phyloP scores from a whole-genome alignment of 352 stramenopile genomes.

The Phytophthora citricola region DNA sequence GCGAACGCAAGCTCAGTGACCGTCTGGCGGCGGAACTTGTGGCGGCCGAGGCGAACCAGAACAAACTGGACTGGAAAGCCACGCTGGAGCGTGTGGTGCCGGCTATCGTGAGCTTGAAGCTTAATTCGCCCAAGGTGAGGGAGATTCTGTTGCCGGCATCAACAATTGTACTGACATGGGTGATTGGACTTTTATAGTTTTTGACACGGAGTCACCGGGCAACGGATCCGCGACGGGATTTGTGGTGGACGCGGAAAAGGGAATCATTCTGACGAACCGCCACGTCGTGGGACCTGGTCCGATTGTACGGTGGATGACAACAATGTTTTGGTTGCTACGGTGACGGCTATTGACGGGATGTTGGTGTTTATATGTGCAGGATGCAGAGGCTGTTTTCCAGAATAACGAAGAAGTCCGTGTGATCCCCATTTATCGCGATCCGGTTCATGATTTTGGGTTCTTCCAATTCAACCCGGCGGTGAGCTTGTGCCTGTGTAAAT shows the following conservation, averaged over 20 bases:
- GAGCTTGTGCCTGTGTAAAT: conserved; percentile 5
- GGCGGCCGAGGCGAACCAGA: conserved; percentile 70
- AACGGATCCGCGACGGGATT: conserved; percentile 93
- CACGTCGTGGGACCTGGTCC: conserved; percentile 90
- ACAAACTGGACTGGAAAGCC: conserved; percentile 80
- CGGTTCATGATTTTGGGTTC: conserved; percentile 95
- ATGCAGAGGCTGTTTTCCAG: conserved; percentile 92
- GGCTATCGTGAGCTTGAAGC: conserved; percentile 89
- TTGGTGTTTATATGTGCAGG: conserved; percentile 38
- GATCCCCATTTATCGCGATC: conserved; percentile 92
- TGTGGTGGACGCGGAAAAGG: conserved; percentile 91
- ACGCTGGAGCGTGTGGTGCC: conserved; percentile 88
- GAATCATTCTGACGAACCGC: conserved; percentile 94
- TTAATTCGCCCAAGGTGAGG: conserved; percentile 85
- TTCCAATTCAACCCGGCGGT: conserved; percentile 90
- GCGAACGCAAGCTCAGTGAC: conserved; percentile 69
- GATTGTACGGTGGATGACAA: conserved; percentile 57
- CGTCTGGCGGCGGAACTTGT: conserved; percentile 72
- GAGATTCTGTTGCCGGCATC: neutral
- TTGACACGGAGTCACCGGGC: conserved; percentile 89
- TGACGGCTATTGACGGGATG: neutral
- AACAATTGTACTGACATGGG: conserved; percentile 13
- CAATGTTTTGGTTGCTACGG: neutral
- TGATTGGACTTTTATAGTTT: conserved; percentile 69
- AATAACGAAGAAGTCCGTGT: conserved; percentile 96